Conservation (phyloP, 2,329 filamentous ascomycete species). For the Penicillium brevicompactum region DNA sequence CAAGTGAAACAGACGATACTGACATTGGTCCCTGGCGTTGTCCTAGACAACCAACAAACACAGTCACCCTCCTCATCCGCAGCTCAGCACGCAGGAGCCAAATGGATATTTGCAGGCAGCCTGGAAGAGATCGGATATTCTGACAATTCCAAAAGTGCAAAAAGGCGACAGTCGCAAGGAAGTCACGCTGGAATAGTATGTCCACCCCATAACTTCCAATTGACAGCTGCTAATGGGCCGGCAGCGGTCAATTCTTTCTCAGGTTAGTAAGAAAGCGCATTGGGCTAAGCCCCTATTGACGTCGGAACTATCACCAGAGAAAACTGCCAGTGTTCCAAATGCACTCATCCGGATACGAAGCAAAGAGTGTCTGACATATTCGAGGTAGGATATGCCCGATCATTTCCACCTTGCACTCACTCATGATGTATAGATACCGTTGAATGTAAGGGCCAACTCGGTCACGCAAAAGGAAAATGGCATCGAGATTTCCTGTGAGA, state of each 20-base stretch:
- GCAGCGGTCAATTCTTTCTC: slow-evolving; percentile 23
- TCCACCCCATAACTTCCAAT: not conserved
- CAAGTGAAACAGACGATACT: not conserved
- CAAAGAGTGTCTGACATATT: slow-evolving; percentile 72
- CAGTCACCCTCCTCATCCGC: not conserved
- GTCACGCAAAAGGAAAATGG: slow-evolving; percentile 39
- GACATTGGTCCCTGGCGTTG: not conserved
- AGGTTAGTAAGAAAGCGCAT: slow-evolving; percentile 13
- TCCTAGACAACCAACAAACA: not conserved
- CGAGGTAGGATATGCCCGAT: slow-evolving; percentile 48
- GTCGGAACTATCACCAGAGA: slow-evolving; percentile 53
- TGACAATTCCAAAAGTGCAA: not conserved
- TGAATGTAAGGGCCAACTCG: slow-evolving; percentile 42
- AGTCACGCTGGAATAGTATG: not conserved
- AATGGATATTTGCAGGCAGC: not conserved
- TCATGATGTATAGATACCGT: slow-evolving; percentile 46
- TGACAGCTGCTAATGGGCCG: not conserved
- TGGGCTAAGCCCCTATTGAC: not conserved
- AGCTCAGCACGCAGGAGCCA: not conserved
- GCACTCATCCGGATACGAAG: slow-evolving; percentile 69
- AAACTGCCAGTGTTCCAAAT: slow-evolving; percentile 69
- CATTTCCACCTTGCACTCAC: not conserved
- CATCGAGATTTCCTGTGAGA: slow-evolving; percentile 56
- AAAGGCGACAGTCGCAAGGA: not conserved
- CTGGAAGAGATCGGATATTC: not conserved